Conservation (phyloP, 2,329 filamentous ascomycete species). For the Alternaria triticimaculans region DNA sequence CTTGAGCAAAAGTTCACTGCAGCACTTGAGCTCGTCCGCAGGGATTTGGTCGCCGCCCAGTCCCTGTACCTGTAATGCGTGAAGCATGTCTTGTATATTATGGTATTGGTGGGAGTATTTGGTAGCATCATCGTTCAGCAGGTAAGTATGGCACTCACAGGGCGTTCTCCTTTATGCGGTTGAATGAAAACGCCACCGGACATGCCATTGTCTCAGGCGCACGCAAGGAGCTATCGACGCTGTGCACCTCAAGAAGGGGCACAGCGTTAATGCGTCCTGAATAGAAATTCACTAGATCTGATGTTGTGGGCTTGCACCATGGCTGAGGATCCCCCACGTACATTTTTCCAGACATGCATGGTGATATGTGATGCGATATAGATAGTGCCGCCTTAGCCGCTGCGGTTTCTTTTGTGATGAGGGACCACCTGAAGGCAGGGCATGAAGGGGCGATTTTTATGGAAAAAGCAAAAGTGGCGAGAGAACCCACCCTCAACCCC, state of each 20-base stretch:
- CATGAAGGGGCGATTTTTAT: neutral
- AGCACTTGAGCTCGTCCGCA: constrained; percentile 81
- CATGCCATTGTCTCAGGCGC: constrained; percentile 21
- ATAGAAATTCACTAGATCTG: constrained; percentile 43
- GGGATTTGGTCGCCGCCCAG: constrained; percentile 94
- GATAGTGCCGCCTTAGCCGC: neutral
- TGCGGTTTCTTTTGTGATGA: neutral
- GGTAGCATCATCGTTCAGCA: constrained; percentile 20
- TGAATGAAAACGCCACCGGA: constrained; percentile 20
- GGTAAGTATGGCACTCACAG: constrained; percentile 24
- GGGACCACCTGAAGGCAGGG: neutral
- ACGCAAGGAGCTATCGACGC: constrained; percentile 27
- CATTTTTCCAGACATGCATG: neutral
- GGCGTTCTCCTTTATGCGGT: constrained; percentile 23
- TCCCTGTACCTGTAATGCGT: constrained; percentile 75
- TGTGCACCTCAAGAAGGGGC: constrained; percentile 16
- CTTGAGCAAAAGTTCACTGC: constrained; percentile 90
- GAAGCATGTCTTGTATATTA: constrained; percentile 21
- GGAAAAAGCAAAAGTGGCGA: neutral
- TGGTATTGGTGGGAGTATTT: constrained; percentile 14
- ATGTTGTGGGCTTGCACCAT: constrained; percentile 17
- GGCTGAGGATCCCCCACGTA: constrained; percentile 33
- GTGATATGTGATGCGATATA: neutral
- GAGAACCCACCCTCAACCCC: neutral
- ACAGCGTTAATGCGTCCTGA: constrained; percentile 24